These are phyloP conservation scores for Cyclotella kingstonii DNA, from an alignment of 108 stramenopile genomes.

Conservation along the genomic window DNA sequence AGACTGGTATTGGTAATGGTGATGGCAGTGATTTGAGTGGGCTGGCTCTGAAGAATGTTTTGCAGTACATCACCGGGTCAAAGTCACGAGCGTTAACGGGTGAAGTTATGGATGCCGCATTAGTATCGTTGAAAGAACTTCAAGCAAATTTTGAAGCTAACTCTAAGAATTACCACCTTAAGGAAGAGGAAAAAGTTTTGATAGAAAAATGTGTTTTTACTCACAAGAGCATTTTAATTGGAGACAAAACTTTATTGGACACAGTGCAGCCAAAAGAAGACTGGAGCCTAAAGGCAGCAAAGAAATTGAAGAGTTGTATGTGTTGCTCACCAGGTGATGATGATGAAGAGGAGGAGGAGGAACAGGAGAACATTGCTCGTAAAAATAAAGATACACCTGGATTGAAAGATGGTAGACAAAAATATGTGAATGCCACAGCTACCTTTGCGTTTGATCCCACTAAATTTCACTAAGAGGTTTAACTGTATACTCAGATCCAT, in stretches of 20 bases:
- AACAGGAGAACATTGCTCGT: constrained; percentile 34
- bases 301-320: constrained; percentile 45
- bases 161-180: constrained; percentile 8
- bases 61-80: constrained; percentile 77
- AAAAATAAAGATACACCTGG: constrained; percentile 17
- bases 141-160: constrained; percentile 13
- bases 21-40: constrained; percentile 47
- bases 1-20: constrained; percentile 48
- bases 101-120: constrained; percentile 53
- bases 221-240: constrained; percentile 78
- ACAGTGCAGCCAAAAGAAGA: constrained; percentile 76
- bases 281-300: constrained; percentile 71
- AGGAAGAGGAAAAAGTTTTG: constrained; percentile 20
- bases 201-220: constrained; percentile 77
- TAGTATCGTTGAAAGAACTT: constrained; percentile 45
- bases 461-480: constrained; percentile 25
- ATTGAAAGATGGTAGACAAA: constrained; percentile 8
- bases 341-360: constrained; percentile 55
- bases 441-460: constrained; percentile 45
- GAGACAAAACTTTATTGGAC: constrained; percentile 78
- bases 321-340: constrained; percentile 50
- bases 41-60: constrained; percentile 62
- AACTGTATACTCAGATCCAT: no score
- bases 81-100: constrained; percentile 54
- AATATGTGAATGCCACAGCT: constrained; percentile 44